Percentiles rank a stretch among this genome's conserved stretches.
Evolutionary conservation across 2,329 filamentous ascomycete species (phyloP).

Genomic region (Hymenoscyphus linearis): DNA sequence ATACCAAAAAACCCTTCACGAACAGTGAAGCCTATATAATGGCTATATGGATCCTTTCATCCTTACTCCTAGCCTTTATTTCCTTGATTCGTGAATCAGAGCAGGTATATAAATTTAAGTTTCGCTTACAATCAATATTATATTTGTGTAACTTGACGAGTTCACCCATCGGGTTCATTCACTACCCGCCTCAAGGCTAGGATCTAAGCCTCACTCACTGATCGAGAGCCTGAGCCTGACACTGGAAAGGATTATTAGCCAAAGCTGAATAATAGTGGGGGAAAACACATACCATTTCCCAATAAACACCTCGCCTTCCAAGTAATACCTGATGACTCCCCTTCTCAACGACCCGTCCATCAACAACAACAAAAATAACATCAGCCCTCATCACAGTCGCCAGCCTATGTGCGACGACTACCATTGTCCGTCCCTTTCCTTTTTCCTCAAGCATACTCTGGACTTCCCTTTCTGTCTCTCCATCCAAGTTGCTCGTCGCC

Average conservation of each 20-base stretch:
- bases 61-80: no score
- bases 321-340: slow-evolving; percentile 21
- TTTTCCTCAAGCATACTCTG: slow-evolving; percentile 62
- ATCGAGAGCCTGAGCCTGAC: slow-evolving; percentile 3
- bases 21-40: no score
- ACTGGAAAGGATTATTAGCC: not conserved
- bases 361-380: slow-evolving; percentile 27
- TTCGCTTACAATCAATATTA: no score
- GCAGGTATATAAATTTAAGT: no score
- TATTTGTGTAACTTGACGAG: no score
- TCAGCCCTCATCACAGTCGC: slow-evolving; percentile 27
- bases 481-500: slow-evolving; percentile 54
- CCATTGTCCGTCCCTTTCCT: slow-evolving; percentile 47
- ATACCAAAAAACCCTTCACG: no score
- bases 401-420: slow-evolving; percentile 32
- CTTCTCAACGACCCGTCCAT: slow-evolving; percentile 23
- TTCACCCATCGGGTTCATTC: no score
- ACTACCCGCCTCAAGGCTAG: no score
- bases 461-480: slow-evolving; percentile 48
- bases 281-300: slow-evolving; percentile 20
- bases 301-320: slow-evolving; percentile 19
- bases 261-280: not conserved
- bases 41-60: no score
- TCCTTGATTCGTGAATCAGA: no score
- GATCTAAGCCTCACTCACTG: no score